phyloP scores from a whole-genome alignment of 2,329 filamentous ascomycete species.

The Myriosclerotinia scirpicola region DNA sequence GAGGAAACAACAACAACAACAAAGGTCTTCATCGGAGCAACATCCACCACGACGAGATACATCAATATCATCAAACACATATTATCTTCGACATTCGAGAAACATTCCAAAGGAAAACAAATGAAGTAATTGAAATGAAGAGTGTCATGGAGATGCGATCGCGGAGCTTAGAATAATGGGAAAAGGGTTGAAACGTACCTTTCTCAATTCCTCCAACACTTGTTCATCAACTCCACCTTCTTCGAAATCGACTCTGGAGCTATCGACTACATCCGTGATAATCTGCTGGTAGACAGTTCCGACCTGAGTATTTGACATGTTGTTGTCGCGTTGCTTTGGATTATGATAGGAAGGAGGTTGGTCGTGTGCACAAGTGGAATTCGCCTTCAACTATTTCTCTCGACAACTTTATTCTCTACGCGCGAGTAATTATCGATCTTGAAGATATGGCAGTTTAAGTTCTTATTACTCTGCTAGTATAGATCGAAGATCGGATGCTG shows the following conservation, averaged over 20 bases:
- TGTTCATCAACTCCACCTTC: constrained; percentile 88
- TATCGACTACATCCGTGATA: constrained; percentile 84
- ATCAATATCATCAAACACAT: not conserved
- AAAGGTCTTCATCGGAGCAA: not conserved
- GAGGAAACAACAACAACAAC: constrained; percentile 10
- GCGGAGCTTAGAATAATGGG: constrained; percentile 2
- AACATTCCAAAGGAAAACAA: constrained; percentile 9
- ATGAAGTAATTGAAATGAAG: constrained; percentile 8
- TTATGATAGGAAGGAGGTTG: not conserved
- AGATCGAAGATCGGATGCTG: constrained; percentile 2
- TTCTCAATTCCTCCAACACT: constrained; percentile 81
- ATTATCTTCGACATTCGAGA: not conserved
- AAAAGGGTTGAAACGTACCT: constrained; percentile 60
- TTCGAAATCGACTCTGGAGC: constrained; percentile 92
- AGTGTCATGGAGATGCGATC: constrained; percentile 9
- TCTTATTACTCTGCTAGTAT: not conserved
- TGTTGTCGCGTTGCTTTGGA: constrained; percentile 26
- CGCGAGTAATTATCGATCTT: constrained; percentile 12
- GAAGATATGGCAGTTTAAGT: not conserved
- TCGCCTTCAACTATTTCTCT: constrained; percentile 1
- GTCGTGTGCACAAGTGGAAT: not conserved
- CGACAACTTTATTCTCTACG: constrained; percentile 1
- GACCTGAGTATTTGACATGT: constrained; percentile 40
- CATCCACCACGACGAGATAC: constrained; percentile 3
- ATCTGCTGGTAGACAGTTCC: constrained; percentile 79